These are phyloP conservation scores for Entomortierella beljakovae DNA, from an alignment of 192 early-diverging fungal species.

Conservation along the genomic window DNA sequence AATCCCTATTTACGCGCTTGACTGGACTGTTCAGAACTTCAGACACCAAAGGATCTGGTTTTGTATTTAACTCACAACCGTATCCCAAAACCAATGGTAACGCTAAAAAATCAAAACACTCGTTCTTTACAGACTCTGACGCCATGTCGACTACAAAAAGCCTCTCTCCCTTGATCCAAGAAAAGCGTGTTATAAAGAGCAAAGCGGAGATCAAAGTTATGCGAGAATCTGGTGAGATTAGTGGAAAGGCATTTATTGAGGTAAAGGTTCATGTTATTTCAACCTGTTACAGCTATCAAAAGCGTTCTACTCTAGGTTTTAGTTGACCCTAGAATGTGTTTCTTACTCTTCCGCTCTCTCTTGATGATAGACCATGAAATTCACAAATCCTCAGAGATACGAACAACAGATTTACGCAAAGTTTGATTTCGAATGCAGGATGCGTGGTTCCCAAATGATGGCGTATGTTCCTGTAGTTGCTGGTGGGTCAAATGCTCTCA, in stretches of 20 bases:
- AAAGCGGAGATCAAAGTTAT: slow-evolving; percentile 82
- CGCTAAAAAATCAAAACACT: not conserved
- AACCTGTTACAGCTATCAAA: too few species aligned
- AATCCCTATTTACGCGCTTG: slow-evolving; percentile 16
- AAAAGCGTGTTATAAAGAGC: slow-evolving; percentile 84
- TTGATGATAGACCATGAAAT: slow-evolving; percentile 79
- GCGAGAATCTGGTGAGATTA: slow-evolving; percentile 79
- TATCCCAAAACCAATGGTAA: not conserved
- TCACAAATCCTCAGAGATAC: slow-evolving; percentile 72
- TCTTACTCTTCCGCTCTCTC: not conserved
- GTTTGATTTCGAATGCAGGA: slow-evolving; percentile 78
- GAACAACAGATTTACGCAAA: slow-evolving; percentile 84
- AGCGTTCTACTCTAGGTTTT: too few species aligned
- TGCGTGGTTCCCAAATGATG: slow-evolving; percentile 71
- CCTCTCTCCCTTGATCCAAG: slow-evolving; percentile 72
- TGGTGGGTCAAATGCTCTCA: slow-evolving; percentile 88
- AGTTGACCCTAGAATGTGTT: slow-evolving; percentile 1
- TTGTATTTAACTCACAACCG: slow-evolving; percentile 27
- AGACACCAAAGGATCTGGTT: slow-evolving; percentile 25
- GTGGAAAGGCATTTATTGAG: slow-evolving; percentile 83
- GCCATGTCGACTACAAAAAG: slow-evolving; percentile 25
- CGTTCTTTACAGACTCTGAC: slow-evolving; percentile 26
- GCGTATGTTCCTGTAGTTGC: slow-evolving; percentile 98
- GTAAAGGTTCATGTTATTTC: slow-evolving; percentile 29
- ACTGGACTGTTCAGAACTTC: slow-evolving; percentile 3